phyloP scores from a whole-genome alignment of 2,329 filamentous ascomycete species.

The Paraphaeosphaeria minitans region DNA sequence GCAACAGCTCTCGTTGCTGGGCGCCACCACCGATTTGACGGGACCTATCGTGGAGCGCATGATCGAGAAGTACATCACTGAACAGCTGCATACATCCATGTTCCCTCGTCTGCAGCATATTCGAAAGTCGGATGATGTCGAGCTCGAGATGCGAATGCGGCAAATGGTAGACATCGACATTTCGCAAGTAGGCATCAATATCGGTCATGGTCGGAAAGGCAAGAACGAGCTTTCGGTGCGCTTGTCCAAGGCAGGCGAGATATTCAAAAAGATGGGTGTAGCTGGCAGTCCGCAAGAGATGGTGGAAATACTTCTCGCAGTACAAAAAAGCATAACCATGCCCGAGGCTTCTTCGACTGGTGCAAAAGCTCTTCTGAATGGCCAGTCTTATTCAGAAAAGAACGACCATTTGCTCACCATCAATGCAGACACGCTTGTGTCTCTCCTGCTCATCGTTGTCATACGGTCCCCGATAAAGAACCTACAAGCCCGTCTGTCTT shows the following conservation, averaged over 20 bases:
- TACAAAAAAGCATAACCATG: conserved; percentile 80
- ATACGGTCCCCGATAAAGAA: conserved; percentile 88
- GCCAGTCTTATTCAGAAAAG: conserved; percentile 54
- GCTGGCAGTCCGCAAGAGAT: conserved; percentile 86
- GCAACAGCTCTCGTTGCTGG: conserved; percentile 87
- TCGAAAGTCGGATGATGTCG: conserved; percentile 79
- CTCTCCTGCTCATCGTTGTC: conserved; percentile 86
- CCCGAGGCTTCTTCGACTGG: conserved; percentile 46
- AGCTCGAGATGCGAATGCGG: conserved; percentile 85
- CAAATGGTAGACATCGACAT: conserved; percentile 95
- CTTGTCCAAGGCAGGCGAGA: conserved; percentile 78
- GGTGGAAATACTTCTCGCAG: conserved; percentile 78
- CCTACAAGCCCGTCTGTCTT: conserved; percentile 85
- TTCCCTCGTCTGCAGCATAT: conserved; percentile 82
- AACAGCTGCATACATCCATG: conserved; percentile 87
- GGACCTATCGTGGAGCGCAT: conserved; percentile 89
- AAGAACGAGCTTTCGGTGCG: conserved; percentile 82
- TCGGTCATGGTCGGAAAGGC: conserved; percentile 76
- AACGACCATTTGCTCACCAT: conserved; percentile 64
- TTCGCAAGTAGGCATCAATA: conserved; percentile 87
- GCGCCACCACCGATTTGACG: conserved; percentile 90
- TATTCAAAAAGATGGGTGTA: conserved; percentile 82
- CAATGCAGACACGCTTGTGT: conserved; percentile 91
- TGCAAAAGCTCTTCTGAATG: conserved; percentile 24
- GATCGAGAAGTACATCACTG: conserved; percentile 92